Evolutionary conservation across 106 monocot genomes (phyloP).

Genomic region (Acanthochlamys bracteata): DNA sequence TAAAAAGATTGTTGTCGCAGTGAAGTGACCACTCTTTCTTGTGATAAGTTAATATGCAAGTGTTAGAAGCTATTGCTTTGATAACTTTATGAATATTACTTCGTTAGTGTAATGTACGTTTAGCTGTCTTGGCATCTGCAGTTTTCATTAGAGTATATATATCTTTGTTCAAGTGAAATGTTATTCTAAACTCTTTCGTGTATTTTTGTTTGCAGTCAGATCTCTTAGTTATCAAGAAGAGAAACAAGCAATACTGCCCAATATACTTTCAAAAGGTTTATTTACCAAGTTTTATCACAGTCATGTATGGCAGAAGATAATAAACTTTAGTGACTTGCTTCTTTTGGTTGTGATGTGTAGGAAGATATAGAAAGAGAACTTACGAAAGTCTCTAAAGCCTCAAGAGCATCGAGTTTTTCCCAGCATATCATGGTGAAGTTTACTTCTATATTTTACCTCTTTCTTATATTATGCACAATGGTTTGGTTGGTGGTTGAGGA

Average conservation of each 20-base stretch:
- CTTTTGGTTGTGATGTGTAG: slow-evolving; percentile 20
- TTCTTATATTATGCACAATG: too few species aligned
- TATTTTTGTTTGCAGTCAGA: slow-evolving; percentile 65
- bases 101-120: too few species aligned
- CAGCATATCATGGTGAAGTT: slow-evolving; percentile 69
- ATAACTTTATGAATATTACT: too few species aligned
- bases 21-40: too few species aligned
- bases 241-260: slow-evolving; percentile 83
- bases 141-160: background rate
- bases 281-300: background rate
- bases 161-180: background rate
- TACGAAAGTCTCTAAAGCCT: slow-evolving; percentile 38
- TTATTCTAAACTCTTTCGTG: background rate
- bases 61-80: too few species aligned
- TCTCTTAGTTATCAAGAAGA: slow-evolving; percentile 82
- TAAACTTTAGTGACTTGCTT: too few species aligned
- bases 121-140: background rate
- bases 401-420: slow-evolving; percentile 46
- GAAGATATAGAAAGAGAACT: slow-evolving; percentile 98
- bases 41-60: too few species aligned
- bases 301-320: background rate
- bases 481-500: too few species aligned
- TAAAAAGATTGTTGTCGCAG: too few species aligned
- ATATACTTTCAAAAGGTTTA: slow-evolving; percentile 93
- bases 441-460: too few species aligned